These are phyloP conservation scores for Candida hungchunana DNA, from an alignment of 805 yeast genomes.

Conservation along the genomic window DNA sequence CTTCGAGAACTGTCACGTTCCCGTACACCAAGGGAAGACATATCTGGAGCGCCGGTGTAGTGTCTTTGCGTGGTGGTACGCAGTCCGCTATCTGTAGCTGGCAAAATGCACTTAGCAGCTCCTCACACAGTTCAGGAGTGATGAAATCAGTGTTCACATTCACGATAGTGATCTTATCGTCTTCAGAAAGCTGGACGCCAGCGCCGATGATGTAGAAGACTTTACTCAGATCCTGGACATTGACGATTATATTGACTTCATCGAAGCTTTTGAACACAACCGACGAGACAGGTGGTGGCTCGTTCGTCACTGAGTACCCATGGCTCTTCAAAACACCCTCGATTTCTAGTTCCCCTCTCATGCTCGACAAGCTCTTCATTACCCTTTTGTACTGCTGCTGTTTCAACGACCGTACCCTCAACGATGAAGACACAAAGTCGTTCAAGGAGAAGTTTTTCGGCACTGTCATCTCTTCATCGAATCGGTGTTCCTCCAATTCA, in stretches of 20 bases:
- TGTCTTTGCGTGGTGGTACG: not conserved
- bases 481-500: conserved; percentile 4
- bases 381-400: conserved; percentile 3
- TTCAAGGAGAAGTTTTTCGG: conserved; percentile 7
- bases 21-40: conserved; percentile 10
- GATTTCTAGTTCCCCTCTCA: not conserved
- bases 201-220: conserved; percentile 6
- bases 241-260: conserved; percentile 5
- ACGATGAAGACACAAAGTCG: conserved; percentile 10
- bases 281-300: not conserved
- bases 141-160: conserved; percentile 2
- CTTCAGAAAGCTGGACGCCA: conserved; percentile 3
- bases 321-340: conserved; percentile 1
- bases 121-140: conserved; percentile 1
- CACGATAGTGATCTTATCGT: conserved; percentile 3
- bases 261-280: conserved; percentile 1
- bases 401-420: conserved; percentile 7
- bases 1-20: conserved; percentile 7
- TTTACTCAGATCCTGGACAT: conserved; percentile 3
- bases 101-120: conserved; percentile 4
- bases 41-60: conserved; percentile 8
- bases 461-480: conserved; percentile 8
- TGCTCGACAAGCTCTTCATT: conserved; percentile 1
- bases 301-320: not conserved
- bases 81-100: conserved; percentile 1